Base-by-base conservation (phyloP, 495 filamentous ascomycete genomes). In the Penicillium canariense region DNA sequence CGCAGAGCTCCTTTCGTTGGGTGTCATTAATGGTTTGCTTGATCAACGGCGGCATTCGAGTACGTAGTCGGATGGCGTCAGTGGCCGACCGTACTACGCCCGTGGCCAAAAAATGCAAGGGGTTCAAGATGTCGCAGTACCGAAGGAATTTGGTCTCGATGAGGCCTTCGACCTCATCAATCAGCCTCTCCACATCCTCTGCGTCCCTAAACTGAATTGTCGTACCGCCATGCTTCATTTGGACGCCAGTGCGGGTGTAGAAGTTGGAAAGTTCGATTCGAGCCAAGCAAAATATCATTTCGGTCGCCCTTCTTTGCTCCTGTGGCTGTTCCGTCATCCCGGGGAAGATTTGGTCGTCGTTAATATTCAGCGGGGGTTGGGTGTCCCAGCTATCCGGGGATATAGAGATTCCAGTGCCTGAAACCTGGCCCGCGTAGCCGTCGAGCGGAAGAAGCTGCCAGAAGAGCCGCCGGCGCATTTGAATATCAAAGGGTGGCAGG, bases 231-330 rank as follows among this genome's bases (percentile, higher is more conserved):
- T n/a, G n/a, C n/a, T n/a, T n/a, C n/a, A n/a, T n/a, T n/a, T n/a
- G n/a, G n/a, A n/a, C n/a, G n/a, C n/a, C n/a, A n/a, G n/a, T n/a
- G n/a, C n/a, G n/a, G n/a, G n/a, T n/a, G n/a, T n/a, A n/a, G n/a
- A n/a, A n/a, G n/a, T n/a, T n/a, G n/a, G n/a, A n/a, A n/a, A n/a
- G n/a, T n/a, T n/a, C n/a, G 47, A 50, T 27, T 56, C 30, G 78
- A 7, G 87, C 82, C 14, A 94, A 69, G 50, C 82, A 85, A 61
- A 93, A 92, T 1, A 88, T 87, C 84, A 91, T 88, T 50, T 93
- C 88, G 3, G 88, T 90, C 0, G 80, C 77, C 15, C 83, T 84
- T 22, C 63, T 65, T 27, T 83, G 77, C 30, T 84, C 75, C 12
- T 22, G 12, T 14, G 58, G 58, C 9, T 14, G 36, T 22, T 62